Evolutionary conservation across 768 basidiomycete species (phyloP), one percentile per base, ranked within the genome.

Genomic region (Lactarius sp.): DNA sequence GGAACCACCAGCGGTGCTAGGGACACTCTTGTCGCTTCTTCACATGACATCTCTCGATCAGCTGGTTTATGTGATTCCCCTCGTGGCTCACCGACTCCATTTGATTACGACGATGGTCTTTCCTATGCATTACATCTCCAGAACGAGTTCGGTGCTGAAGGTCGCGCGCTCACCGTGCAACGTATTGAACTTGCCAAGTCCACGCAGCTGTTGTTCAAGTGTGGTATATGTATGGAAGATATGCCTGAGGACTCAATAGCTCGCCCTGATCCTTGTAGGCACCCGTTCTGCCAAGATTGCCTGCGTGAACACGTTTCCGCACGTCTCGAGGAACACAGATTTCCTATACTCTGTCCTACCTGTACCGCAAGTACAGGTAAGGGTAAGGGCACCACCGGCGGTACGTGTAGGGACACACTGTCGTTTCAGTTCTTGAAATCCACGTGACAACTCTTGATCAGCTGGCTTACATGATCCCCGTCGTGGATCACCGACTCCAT

Each of bases 321-420:
- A 2, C 81, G 80, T 71, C 74, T 88, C 20, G 74, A 76, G 27
- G 82, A 84, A 39, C 78, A 77, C 59, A 78, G 77, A 12, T 87
- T 80, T 52, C 87, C 87, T 3, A 80, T 88, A 33, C 69, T 80
- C 8, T 89, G 87, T 71, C 87, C 87, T 1, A 68, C 79, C 34
- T 88, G 87, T 64, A 72, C 75, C n/a, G n/a, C n/a, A n/a, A n/a
- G n/a, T n/a, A n/a, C n/a, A n/a, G n/a, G n/a, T n/a, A n/a, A n/a
- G n/a, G 64, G 56, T 33, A 60, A 61, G 55, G 55, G 27, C 1
- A 67, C 70, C 20, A 74, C 74, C 14, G 72, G 73, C 53, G 73
- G 78, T 77, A 70, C 61, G 76, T 44, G 13, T 16, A 7, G 60
- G 53, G 33, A 36, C 14, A 7, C 8, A 36, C n/a, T 5, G n/a